A percentile compares a stretch with the other conserved stretches of the same genome.
Conservation (phyloP, 176 grass and related monocot genomes). For the Dendrocalamus sinicus region DNA sequence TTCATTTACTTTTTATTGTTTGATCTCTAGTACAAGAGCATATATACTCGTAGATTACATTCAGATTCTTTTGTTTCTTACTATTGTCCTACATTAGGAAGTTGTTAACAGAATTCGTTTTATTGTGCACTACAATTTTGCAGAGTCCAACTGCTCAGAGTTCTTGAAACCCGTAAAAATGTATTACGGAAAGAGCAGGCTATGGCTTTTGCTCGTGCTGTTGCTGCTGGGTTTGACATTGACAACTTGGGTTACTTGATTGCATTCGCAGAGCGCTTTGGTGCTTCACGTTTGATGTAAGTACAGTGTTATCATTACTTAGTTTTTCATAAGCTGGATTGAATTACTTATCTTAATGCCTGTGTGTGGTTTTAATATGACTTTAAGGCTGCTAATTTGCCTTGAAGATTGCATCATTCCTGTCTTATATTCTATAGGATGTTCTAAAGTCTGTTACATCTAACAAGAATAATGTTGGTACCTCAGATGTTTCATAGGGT, state of each 20-base stretch:
- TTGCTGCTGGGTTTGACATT: conserved; percentile 91
- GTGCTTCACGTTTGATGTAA: conserved; percentile 87
- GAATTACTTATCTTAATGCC: not conserved
- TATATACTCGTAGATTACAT: not conserved
- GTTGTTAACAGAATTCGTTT: conserved; percentile 2
- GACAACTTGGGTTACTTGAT: conserved; percentile 77
- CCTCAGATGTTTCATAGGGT: conserved; percentile 4
- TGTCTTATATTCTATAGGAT: not conserved
- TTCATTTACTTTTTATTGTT: conserved; percentile 6
- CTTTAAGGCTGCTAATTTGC: not conserved
- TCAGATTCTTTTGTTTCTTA: conserved; percentile 27
- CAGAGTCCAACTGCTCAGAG: conserved; percentile 92
- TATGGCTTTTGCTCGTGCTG: conserved; percentile 95
- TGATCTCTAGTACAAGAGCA: conserved; percentile 28
- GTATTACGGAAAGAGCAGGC: conserved; percentile 93
- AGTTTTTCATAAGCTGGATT: conserved; percentile 4
- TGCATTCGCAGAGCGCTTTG: conserved; percentile 75
- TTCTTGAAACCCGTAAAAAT: conserved; percentile 87
- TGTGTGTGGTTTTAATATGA: conserved; percentile 22
- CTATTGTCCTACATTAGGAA: conserved; percentile 13
- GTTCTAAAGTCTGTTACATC: not conserved
- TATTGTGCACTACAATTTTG: conserved; percentile 36
- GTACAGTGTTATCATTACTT: conserved; percentile 30
- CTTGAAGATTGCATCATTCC: not conserved
- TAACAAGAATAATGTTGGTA: not conserved